These are phyloP conservation scores for Plasmopara muralis DNA, from an alignment of 352 stramenopile genomes.

Conservation along the genomic window DNA sequence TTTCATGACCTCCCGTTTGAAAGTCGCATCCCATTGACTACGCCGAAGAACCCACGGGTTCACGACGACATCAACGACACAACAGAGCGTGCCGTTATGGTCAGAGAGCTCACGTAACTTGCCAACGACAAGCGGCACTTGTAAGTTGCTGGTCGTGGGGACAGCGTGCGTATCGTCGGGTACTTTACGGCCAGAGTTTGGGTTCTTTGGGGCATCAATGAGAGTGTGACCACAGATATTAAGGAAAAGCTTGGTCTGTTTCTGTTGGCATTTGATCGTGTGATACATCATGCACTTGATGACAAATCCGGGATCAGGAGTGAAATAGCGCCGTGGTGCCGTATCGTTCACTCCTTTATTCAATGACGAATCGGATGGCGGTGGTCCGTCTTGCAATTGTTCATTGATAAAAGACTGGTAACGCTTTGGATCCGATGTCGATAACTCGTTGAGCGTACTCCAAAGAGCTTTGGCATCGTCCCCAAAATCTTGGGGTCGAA, in stretches of 20 bases:
- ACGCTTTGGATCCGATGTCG: constrained; percentile 48
- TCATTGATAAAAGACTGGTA: constrained; percentile 82
- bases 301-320: constrained; percentile 62
- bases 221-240: constrained; percentile 72
- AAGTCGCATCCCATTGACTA: constrained; percentile 63
- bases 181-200: constrained; percentile 54
- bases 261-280: constrained; percentile 50
- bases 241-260: constrained; percentile 71
- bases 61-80: constrained; percentile 63
- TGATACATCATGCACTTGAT: constrained; percentile 63
- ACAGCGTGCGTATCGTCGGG: constrained; percentile 51
- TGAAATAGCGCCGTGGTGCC: constrained; percentile 41
- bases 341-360: constrained; percentile 6
- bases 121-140: constrained; percentile 69
- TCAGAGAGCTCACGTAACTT: constrained; percentile 48
- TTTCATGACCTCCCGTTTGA: constrained; percentile 79
- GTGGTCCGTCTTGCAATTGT: constrained; percentile 63
- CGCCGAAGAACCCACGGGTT: constrained; percentile 72
- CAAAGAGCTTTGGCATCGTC: constrained; percentile 60
- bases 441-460: constrained; percentile 71
- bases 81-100: constrained; percentile 32
- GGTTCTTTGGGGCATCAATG: constrained; percentile 69
- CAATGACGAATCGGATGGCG: constrained; percentile 9
- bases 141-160: constrained; percentile 63
- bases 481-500: constrained; percentile 59